Base-by-base conservation (phyloP, 768 basidiomycete genomes). In the Cubamyces sp. region DNA sequence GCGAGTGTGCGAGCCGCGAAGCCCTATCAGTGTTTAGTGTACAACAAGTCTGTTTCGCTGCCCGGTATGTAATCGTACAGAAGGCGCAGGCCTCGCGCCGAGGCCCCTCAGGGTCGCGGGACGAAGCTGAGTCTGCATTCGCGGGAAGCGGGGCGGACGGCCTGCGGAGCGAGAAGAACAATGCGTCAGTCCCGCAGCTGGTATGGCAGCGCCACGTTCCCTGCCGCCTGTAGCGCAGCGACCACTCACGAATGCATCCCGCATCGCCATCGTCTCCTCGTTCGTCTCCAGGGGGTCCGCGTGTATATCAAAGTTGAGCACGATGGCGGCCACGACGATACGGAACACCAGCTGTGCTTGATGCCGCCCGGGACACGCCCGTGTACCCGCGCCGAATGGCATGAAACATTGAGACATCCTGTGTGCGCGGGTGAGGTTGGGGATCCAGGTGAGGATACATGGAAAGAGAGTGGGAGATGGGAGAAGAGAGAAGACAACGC, bases 171-270 rank as follows among this genome's bases (percentile, higher is more conserved):
- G 23, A 51, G 49, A 6, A 16, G 26, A 7, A 7, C 30, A 14
- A 5, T 5, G 7, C 3, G 21, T 16, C 25, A 42, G 48, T 41
- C 57, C 19, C 5, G 25, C 25, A 46, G 39, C 39, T 16, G 39
- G 16, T 40, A 16, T 8, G 46, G 21, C 65, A 60, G n/a, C n/a
- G n/a, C n/a, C n/a, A n/a, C n/a, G n/a, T n/a, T n/a, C n/a, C n/a
- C n/a, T n/a, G n/a, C n/a, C n/a, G n/a, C n/a, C n/a, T n/a, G n/a
- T n/a, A n/a, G n/a, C n/a, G n/a, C n/a, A n/a, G n/a, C n/a, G n/a
- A n/a, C n/a, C n/a, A n/a, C 82, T 71, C 69, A 89, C 88, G 74
- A 90, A 89, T 71, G 86, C 85, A 69, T 88, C 87, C 71, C 80
- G 83, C 61, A 88, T 82, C 50, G 86, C 85, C 88, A 89, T 90